Evolutionary conservation across 441 rosid genomes (phyloP), one percentile per base, ranked within the genome.

Genomic region (Pelargonium australe): DNA sequence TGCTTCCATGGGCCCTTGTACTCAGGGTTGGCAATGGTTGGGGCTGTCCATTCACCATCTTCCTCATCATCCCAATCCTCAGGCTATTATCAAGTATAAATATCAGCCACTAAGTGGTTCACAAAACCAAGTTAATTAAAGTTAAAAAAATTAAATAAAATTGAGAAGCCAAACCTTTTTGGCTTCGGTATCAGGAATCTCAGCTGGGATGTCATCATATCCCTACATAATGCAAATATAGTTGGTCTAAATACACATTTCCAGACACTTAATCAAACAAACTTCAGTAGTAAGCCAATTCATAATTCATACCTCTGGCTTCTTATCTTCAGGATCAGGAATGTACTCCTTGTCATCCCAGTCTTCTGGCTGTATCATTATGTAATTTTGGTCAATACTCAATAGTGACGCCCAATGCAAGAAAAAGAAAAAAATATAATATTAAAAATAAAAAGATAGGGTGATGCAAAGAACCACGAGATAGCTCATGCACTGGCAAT

Each of bases 61-160:
- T 94, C 94, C 82, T 94, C 92, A 61, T 88, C 98, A 82, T 91
- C 96, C 97, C 97, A 94, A 69, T 89, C 98, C 68, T 94, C 94
- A 57, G 97, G 98, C 98, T 91, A 77, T 28, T 28, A 28, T 28
- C 3, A 28, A 28, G 34, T 58, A 73, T 4, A 28, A 17, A 62
- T 14, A 47, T 55, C 55, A 64, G 67, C 69, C 19, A 77, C 68
- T 41, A 68, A 68, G 13, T 14, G 28, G 31, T 13, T 67, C 40
- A 40, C 8, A 41, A 9, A 13, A 9, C 62, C 12, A 41, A 61
- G 53, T 20, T 9, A 34, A 37, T 37, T 7, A 45, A 34, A 11
- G 8, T 1, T 13, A 28, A 53, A 13, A 51, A 72, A 16, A 31
- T n/a, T 8, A 19, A 19, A 66, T 25, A 31, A 62, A 41, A 4